These are phyloP conservation scores for Suhomyces guaymorum DNA, from an alignment of 1,139 yeast genomes.

Conservation along the genomic window DNA sequence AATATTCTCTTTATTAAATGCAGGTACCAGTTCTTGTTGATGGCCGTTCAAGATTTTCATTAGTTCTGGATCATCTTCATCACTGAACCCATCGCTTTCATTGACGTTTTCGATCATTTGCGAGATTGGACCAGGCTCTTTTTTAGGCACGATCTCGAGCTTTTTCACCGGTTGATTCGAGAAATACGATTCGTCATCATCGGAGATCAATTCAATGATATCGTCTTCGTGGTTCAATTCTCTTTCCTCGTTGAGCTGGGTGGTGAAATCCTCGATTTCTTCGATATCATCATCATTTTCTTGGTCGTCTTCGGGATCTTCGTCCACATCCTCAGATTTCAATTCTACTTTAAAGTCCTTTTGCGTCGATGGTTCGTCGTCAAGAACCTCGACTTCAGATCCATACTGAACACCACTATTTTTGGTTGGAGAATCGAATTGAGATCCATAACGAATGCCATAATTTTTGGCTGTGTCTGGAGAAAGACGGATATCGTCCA, in stretches of 20 bases:
- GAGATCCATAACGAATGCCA: too few species aligned
- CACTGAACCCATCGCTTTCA: slow-evolving; percentile 38
- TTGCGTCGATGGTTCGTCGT: slow-evolving; percentile 12
- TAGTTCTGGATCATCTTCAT: slow-evolving; percentile 40
- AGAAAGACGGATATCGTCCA: slow-evolving; percentile 30
- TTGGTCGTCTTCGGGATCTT: slow-evolving; percentile 14
- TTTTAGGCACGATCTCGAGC: not conserved
- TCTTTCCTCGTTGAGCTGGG: slow-evolving; percentile 47
- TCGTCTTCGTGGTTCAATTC: slow-evolving; percentile 32
- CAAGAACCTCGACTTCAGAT: slow-evolving; percentile 15
- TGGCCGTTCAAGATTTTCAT: slow-evolving; percentile 24
- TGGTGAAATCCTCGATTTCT: slow-evolving; percentile 35
- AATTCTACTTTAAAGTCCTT: slow-evolving; percentile 5
- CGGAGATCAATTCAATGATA: slow-evolving; percentile 37
- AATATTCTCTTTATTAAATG: slow-evolving; percentile 15
- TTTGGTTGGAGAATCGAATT: too few species aligned
- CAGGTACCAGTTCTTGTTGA: slow-evolving; percentile 12
- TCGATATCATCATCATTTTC: slow-evolving; percentile 27
- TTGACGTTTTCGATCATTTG: slow-evolving; percentile 10
- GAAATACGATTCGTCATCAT: slow-evolving; percentile 28
- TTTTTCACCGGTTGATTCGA: slow-evolving; percentile 5
- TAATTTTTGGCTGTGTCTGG: slow-evolving; percentile 34
- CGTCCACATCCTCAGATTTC: slow-evolving; percentile 13
- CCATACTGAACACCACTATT: too few species aligned
- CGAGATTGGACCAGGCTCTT: slow-evolving; percentile 7